These are phyloP conservation scores for Peterozyma xylosa DNA, from an alignment of 805 yeast species.

Conservation along the genomic window DNA sequence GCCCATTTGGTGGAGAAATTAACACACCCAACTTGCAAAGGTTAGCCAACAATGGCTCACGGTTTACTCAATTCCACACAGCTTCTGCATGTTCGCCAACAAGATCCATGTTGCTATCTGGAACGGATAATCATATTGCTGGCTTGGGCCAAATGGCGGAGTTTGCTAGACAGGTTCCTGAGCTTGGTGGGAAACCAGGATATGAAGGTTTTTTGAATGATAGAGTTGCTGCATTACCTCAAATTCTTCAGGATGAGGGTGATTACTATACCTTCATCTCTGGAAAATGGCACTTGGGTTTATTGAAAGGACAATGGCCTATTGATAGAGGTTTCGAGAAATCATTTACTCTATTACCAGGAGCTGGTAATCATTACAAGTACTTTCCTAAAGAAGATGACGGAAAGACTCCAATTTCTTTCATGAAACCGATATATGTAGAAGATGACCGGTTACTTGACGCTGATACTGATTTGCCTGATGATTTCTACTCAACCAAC, in stretches of 20 bases:
- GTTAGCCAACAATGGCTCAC: constrained; percentile 35
- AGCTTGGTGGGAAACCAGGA: constrained; percentile 36
- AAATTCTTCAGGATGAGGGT: constrained; percentile 37
- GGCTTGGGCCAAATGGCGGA: constrained; percentile 56
- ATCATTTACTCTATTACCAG: constrained; percentile 43
- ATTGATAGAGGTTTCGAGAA: constrained; percentile 40
- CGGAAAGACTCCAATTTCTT: constrained; percentile 20
- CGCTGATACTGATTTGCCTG: constrained; percentile 31
- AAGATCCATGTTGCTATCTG: constrained; percentile 51
- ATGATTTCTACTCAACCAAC: constrained; percentile 38
- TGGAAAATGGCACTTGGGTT: constrained; percentile 60
- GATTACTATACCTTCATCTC: constrained; percentile 40
- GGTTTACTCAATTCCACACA: constrained; percentile 53
- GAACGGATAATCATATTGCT: constrained; percentile 56
- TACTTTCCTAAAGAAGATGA: constrained; percentile 28
- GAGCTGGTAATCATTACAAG: constrained; percentile 51
- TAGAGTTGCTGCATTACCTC: constrained; percentile 46
- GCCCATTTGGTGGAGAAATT: constrained; percentile 52
- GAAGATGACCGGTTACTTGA: constrained; percentile 30
- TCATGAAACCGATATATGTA: constrained; percentile 31
- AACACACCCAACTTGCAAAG: constrained; percentile 42
- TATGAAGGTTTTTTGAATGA: constrained; percentile 48
- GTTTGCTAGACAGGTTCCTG: constrained; percentile 28
- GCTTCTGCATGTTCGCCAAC: constrained; percentile 64
- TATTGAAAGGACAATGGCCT: constrained; percentile 40